Percentiles rank a stretch among this genome's conserved stretches.
Conservation (phyloP, 257 asterid genomes). For the Agastache rugosa region DNA sequence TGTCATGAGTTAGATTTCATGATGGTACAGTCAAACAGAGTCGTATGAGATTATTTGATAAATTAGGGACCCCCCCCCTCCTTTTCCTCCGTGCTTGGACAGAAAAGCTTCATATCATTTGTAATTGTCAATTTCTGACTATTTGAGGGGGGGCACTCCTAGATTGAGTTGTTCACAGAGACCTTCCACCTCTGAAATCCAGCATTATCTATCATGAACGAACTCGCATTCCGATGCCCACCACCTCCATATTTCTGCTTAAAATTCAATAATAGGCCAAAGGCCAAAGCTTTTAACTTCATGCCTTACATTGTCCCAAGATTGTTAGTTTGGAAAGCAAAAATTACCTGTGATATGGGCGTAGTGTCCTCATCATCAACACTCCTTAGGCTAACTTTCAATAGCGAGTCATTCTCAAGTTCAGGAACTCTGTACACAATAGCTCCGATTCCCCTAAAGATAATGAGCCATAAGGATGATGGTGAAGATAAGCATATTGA, state of each 20-base stretch:
- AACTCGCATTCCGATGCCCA: conserved; percentile 86
- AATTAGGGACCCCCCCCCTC: conserved; percentile 11
- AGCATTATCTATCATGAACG: conserved; percentile 59
- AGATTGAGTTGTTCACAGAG: conserved; percentile 31
- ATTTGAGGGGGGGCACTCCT: conserved; percentile 26
- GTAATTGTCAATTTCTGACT: neutral
- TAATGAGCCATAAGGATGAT: conserved; percentile 21
- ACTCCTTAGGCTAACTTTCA: conserved; percentile 91
- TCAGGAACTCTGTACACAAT: conserved; percentile 81
- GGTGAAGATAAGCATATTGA: neutral
- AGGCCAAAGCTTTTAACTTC: conserved; percentile 14
- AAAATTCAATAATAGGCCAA: conserved; percentile 6
- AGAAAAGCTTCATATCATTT: neutral
- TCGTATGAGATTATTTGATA: conserved; percentile 12
- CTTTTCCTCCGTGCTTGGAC: neutral
- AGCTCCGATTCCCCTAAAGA: conserved; percentile 82
- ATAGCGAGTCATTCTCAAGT: conserved; percentile 59
- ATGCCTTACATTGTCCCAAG: conserved; percentile 19
- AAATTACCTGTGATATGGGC: conserved; percentile 70
- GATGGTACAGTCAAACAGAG: conserved; percentile 33
- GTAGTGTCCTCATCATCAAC: conserved; percentile 74
- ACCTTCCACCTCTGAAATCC: conserved; percentile 74
- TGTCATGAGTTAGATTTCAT: neutral
- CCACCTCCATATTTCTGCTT: conserved; percentile 81
- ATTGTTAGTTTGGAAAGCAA: conserved; percentile 6